Evolutionary conservation across 768 basidiomycete genomes (phyloP), one percentile per base, ranked within the genome.

Genomic region (Trametes punicea): DNA sequence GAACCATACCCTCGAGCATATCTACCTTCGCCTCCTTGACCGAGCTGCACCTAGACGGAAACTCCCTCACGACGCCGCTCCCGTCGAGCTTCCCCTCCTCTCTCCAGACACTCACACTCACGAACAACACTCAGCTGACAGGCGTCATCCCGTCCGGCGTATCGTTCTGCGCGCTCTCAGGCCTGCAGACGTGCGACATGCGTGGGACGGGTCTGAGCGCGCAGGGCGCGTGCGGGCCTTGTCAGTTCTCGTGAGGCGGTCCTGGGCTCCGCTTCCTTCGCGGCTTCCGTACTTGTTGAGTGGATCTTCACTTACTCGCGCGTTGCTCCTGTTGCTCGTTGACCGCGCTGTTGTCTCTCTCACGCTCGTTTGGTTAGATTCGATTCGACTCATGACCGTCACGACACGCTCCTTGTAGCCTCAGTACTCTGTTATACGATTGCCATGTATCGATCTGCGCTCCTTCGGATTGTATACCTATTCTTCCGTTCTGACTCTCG

Each of bases 41-140:
- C 0, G 73, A 75, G 53, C 63, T 78, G 13, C 66, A 77, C 39
- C 71, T 78, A 0, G 65, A 74, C 44, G 65, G 41, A 67, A 36
- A 78, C 62, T 70, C 74, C 57, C 65, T 77, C 36, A 62, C 69
- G 0, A 67, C 69, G 6, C 62, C 72, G 5, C 64, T 76, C 18
- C 74, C 75, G 3, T 18, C 58, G 36, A 55, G 64, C 4, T 70
- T 77, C 58, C 75, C 77, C 2, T 39, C 66, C 23, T 64, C 66
- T 8, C 55, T 77, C 31, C 70, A 74, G 46, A 65, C 65, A 2
- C 62, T 77, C 20, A 61, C 67, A 26, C 62, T 77, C 4, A 60
- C 68, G 46, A 73, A 75, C 45, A 77, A 77, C 60, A 64, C 67
- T 2, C 69, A 62, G n/a, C 70, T 77, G 15, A 52, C 57, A 33